These are phyloP conservation scores for Neophaeococcomyces aloes DNA, from an alignment of 2,329 filamentous ascomycete genomes.

Conservation along the genomic window DNA sequence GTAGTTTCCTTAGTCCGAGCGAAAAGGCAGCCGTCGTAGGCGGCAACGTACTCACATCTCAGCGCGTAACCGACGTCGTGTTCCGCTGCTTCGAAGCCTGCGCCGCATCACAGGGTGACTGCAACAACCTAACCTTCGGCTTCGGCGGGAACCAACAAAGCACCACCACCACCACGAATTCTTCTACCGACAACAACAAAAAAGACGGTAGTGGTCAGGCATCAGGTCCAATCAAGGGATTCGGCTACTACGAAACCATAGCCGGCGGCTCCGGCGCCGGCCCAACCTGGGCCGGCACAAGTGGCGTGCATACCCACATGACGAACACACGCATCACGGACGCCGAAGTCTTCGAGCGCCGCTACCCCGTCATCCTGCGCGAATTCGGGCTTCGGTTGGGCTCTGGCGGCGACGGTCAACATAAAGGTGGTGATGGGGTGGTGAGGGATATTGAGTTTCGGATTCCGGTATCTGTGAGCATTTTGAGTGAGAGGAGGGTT, in stretches of 20 bases:
- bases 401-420: conserved; percentile 56
- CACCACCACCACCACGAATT: no score
- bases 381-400: conserved; percentile 58
- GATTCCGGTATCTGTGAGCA: conserved; percentile 67
- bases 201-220: conserved; percentile 1
- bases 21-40: conserved; percentile 71
- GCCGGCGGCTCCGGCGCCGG: conserved; percentile 71
- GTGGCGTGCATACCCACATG: conserved; percentile 74
- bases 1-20: conserved; percentile 63
- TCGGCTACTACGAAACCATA: conserved; percentile 83
- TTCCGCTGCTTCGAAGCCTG: conserved; percentile 70
- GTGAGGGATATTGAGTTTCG: conserved; percentile 76
- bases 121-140: conserved; percentile 77
- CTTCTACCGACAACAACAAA: no score
- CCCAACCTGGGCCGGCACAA: conserved; percentile 63
- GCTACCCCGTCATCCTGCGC: conserved; percentile 65
- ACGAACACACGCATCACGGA: conserved; percentile 83
- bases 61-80: conserved; percentile 74
- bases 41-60: conserved; percentile 68
- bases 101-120: conserved; percentile 68
- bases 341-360: conserved; percentile 67
- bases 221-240: conserved; percentile 48
- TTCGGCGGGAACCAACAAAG: conserved; percentile 54
- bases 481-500: conserved; percentile 66
- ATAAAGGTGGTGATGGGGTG: conserved; percentile 65